Conservation (phyloP, 225 moss, liverwort and hornwort genomes). For the Anthoceros angustus region DNA sequence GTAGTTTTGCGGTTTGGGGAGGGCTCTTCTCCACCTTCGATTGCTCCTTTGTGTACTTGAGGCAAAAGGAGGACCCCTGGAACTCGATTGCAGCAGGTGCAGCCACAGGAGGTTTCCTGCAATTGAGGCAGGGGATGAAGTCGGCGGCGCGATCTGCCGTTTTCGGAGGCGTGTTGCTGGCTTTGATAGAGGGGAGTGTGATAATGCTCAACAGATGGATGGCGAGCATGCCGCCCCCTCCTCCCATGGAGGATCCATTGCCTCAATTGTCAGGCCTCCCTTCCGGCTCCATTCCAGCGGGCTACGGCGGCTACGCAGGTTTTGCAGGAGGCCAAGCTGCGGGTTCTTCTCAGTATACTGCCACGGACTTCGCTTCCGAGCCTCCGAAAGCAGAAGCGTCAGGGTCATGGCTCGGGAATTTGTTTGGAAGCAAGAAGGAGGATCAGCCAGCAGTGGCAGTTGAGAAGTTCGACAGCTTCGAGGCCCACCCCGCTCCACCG, state of each 20-base stretch:
- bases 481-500: conserved; percentile 40
- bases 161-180: conserved; percentile 37
- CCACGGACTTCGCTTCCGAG: neutral
- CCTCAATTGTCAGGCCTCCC: conserved; percentile 16
- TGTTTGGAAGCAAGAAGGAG: conserved; percentile 38
- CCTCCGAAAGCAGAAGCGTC: conserved; percentile 17
- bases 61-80: conserved; percentile 54
- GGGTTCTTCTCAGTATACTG: conserved; percentile 16
- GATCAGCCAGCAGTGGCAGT: conserved; percentile 23
- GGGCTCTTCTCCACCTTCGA: conserved; percentile 44
- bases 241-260: conserved; percentile 27
- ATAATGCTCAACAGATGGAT: conserved; percentile 38
- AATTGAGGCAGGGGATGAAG: conserved; percentile 25
- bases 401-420: conserved; percentile 24
- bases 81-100: conserved; percentile 48
- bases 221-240: conserved; percentile 32
- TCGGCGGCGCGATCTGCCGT: conserved; percentile 35
- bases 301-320: conserved; percentile 22
- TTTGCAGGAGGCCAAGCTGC: conserved; percentile 23
- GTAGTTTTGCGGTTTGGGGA: conserved; percentile 52
- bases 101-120: conserved; percentile 42
- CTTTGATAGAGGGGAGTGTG: conserved; percentile 37
- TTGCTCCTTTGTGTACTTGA: conserved; percentile 33
- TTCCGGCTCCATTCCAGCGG: conserved; percentile 11
- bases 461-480: conserved; percentile 42